phyloP scores from a whole-genome alignment of 2,329 filamentous ascomycete species.

The Ophiostoma sp. region DNA sequence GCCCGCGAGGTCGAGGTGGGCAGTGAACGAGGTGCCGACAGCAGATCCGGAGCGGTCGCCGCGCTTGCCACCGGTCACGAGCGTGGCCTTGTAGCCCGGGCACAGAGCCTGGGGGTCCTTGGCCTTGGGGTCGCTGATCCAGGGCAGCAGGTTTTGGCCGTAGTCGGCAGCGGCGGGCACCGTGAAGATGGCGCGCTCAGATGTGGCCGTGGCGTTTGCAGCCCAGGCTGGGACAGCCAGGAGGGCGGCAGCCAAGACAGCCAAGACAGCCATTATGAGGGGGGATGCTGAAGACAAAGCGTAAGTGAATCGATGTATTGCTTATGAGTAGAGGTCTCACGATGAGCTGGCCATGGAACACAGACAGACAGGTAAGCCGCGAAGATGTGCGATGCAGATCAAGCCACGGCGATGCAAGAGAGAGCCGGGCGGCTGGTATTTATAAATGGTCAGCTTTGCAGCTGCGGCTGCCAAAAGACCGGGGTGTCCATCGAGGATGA shows the following conservation, averaged over 20 bases:
- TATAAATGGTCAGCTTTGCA: background rate
- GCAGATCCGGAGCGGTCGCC: constrained; percentile 6
- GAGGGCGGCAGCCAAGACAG: constrained; percentile 9
- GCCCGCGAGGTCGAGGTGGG: constrained; percentile 64
- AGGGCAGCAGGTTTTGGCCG: constrained; percentile 51
- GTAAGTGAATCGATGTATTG: background rate
- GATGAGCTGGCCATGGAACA: background rate
- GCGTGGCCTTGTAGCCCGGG: constrained; percentile 62
- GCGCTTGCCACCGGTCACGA: constrained; percentile 39
- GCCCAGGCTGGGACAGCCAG: background rate
- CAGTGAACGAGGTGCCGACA: constrained; percentile 48
- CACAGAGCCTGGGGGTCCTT: constrained; percentile 59
- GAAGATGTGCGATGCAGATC: constrained; percentile 8
- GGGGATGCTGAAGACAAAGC: background rate
- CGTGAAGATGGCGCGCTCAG: constrained; percentile 36
- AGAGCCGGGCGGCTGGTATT: constrained; percentile 6
- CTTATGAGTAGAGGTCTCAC: background rate
- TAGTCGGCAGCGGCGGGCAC: constrained; percentile 42
- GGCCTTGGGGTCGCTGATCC: constrained; percentile 59
- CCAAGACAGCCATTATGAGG: background rate
- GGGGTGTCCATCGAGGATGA: background rate
- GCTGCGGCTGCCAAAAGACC: background rate
- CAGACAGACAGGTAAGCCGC: background rate
- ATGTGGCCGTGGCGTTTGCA: constrained; percentile 12
- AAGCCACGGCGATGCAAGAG: background rate